phyloP scores from a whole-genome alignment of 441 rosid genomes.

The Euphorbia schlechtendalii region DNA sequence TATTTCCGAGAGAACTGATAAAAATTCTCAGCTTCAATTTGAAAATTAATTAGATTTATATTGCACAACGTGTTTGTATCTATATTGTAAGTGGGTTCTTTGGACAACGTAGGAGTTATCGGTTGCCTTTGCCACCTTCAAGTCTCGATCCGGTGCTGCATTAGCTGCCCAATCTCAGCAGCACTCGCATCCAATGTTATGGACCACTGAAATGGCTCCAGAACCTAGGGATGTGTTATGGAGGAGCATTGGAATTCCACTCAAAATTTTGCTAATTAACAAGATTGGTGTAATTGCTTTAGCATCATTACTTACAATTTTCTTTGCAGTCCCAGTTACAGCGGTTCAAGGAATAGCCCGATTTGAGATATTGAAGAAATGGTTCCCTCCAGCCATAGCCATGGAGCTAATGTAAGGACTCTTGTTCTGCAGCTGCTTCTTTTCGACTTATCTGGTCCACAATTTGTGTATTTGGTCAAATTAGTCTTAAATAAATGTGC shows the following conservation, averaged over 20 bases:
- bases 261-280: constrained; percentile 46
- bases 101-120: constrained; percentile 54
- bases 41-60: not conserved
- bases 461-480: not conserved
- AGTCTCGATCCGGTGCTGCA: constrained; percentile 64
- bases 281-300: constrained; percentile 59
- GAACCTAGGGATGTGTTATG: constrained; percentile 81
- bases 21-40: not conserved
- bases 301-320: constrained; percentile 67
- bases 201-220: constrained; percentile 80
- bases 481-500: not conserved
- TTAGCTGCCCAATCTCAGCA: constrained; percentile 78
- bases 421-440: constrained; percentile 11
- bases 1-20: constrained; percentile 20
- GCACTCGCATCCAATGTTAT: constrained; percentile 60
- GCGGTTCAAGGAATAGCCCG: constrained; percentile 95
- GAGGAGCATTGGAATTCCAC: constrained; percentile 59
- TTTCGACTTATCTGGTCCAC: not conserved
- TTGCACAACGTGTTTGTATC: not conserved
- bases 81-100: not conserved
- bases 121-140: constrained; percentile 76
- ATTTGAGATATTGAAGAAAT: constrained; percentile 72
- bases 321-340: constrained; percentile 84
- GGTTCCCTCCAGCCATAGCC: constrained; percentile 91
- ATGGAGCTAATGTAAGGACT: constrained; percentile 61